Base-by-base conservation (phyloP, 495 filamentous ascomycete species). In the Podospora sp. region DNA sequence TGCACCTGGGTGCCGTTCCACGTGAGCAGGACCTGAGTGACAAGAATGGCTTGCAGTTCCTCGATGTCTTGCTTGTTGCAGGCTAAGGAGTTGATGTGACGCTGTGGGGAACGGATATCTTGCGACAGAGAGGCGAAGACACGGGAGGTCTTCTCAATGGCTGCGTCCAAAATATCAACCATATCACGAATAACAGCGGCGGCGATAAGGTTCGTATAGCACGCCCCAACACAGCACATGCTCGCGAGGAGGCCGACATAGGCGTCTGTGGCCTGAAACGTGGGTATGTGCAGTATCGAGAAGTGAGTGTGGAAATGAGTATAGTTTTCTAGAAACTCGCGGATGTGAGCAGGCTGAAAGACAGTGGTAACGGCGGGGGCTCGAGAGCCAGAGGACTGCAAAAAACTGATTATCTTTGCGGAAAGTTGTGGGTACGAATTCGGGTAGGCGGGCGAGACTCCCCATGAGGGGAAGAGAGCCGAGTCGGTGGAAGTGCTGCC, bases 281-380 rank as follows among this genome's bases (percentile, higher is more conserved):
- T 88, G 52, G 89, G 87, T 68, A 89, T 79, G 68, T 91, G 89
- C 16, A 91, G 79, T 68, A 90, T 82, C n/a, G 89, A 84, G 74
- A 90, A 89, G 75, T 91, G 89, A 64, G 81, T 80, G 65, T 90
- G 86, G 71, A 86, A 90, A 72, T 88, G 85, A 63, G 79, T 83
- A 75, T 87, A 90, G 18, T 82, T 75, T 33, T 85, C 81, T 61
- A 89, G 80, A 71, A 90, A 89, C 65, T 88, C 80, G 71, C 82
- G 87, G 69, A 91, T 77, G 73, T 88, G 85, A 59, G 85, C 79
- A 20, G 83, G 80, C 14, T 84, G 85, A 66, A 91, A 80, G 74
- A 83, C 85, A 26, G 74, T 73, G 68, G 79, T 77, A 33, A 88
- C 69, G 12, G 79, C 72, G 68, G 71, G 56, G 51, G 72, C 66